A percentile compares a stretch with the other conserved stretches of the same genome.
Conservation (phyloP, 225 moss, liverwort and hornwort species). For the Sphagnum contortum region DNA sequence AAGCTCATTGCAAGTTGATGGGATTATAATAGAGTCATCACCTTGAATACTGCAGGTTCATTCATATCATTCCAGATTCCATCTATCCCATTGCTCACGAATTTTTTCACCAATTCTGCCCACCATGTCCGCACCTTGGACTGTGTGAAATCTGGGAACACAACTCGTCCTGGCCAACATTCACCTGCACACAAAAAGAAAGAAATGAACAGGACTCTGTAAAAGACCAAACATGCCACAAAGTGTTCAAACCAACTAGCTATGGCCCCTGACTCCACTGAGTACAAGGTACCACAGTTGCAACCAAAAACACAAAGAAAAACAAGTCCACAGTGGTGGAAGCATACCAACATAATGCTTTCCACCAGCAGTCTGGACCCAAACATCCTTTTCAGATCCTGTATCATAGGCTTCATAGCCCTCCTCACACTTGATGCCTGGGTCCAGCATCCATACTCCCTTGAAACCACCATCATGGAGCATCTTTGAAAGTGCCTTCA, state of each 20-base stretch:
- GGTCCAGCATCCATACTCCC: slow-evolving; percentile 96
- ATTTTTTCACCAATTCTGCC: slow-evolving; percentile 60
- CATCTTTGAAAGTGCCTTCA: slow-evolving; percentile 40
- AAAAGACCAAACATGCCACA: too few species aligned
- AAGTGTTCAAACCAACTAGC: too few species aligned
- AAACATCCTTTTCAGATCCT: slow-evolving; percentile 50
- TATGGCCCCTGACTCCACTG: too few species aligned
- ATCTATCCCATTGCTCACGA: slow-evolving; percentile 50
- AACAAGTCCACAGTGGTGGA: not conserved
- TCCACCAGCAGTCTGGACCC: slow-evolving; percentile 51
- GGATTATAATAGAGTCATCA: slow-evolving; percentile 2
- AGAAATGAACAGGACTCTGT: too few species aligned
- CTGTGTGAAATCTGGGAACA: slow-evolving; percentile 74
- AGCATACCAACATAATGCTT: slow-evolving; percentile 56
- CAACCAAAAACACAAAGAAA: too few species aligned
- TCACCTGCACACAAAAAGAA: slow-evolving; percentile 32
- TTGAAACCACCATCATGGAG: slow-evolving; percentile 65
- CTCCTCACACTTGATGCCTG: slow-evolving; percentile 71
- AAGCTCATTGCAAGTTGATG: too few species aligned
- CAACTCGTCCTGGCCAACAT: slow-evolving; percentile 79
- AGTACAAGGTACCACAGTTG: too few species aligned
- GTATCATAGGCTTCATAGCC: slow-evolving; percentile 65
- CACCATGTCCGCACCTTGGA: slow-evolving; percentile 69
- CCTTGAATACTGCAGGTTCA: slow-evolving; percentile 91
- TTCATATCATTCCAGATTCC: slow-evolving; percentile 99